These are phyloP conservation scores for Coemansia sp. DNA, from an alignment of 192 early-diverging fungal species.

Conservation along the genomic window DNA sequence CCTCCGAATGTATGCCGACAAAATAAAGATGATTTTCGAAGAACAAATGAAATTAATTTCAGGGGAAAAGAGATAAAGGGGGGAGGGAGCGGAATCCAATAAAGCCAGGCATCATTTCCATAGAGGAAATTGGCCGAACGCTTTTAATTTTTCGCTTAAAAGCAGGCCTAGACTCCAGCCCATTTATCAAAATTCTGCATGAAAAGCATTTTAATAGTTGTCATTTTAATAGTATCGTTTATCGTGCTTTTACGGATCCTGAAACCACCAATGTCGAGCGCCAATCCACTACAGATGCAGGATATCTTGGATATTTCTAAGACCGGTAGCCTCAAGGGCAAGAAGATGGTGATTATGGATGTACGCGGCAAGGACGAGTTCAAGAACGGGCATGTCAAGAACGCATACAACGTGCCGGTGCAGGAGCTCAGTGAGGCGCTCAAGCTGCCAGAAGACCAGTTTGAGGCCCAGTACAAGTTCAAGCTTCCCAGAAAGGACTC, in stretches of 20 bases:
- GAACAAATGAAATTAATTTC: too few species aligned
- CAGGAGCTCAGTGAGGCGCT: slow-evolving; percentile 17
- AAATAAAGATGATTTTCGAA: too few species aligned
- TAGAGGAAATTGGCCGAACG: too few species aligned
- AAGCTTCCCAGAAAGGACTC: slow-evolving; percentile 16
- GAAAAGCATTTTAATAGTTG: slow-evolving; percentile 17
- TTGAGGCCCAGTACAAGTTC: slow-evolving; percentile 19
- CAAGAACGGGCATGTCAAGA: slow-evolving; percentile 16
- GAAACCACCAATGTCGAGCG: slow-evolving; percentile 22
- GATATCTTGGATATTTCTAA: slow-evolving; percentile 19
- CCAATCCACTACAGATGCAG: slow-evolving; percentile 14
- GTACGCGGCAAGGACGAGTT: slow-evolving; percentile 27
- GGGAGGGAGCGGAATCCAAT: too few species aligned
- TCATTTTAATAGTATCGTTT: slow-evolving; percentile 8
- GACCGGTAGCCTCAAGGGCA: slow-evolving; percentile 7
- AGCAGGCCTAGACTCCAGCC: too few species aligned
- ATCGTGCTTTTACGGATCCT: slow-evolving; percentile 10
- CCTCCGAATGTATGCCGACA: too few species aligned
- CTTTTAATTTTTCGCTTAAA: too few species aligned
- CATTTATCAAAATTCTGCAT: not conserved
- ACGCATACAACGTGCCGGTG: slow-evolving; percentile 29
- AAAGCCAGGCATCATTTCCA: too few species aligned
- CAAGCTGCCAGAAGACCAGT: slow-evolving; percentile 11
- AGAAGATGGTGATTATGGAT: slow-evolving; percentile 22
- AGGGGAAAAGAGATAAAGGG: too few species aligned